Evolutionary conservation across 1,284 basidiomycete species (phyloP), one percentile per base, ranked within the genome.

Genomic region (Coniferiporia sulphurascens): DNA sequence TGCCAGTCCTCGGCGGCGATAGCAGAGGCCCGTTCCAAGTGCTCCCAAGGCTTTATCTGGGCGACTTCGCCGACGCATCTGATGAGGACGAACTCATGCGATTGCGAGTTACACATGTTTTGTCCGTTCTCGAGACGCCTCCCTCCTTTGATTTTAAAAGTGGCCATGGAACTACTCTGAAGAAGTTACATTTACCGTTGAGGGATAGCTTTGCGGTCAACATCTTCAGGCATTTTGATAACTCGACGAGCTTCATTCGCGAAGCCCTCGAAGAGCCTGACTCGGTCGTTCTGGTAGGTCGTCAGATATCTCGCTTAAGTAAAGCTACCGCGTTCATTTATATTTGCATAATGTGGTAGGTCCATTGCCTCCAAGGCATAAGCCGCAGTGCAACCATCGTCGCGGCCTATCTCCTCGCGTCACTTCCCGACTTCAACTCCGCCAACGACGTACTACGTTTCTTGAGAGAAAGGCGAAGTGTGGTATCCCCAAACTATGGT

Each of bases 361-460:
- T 95, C 12, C 91, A 95, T 70, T 92, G 91, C 68, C 80, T 86
- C 27, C 86, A 91, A 65, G 92, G 93, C 48, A 78, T 92, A 53
- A 91, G 88, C 60, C 81, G 93, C 62, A 88, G 87, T 65, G 88
- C 93, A 3, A 82, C 90, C 2, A 84, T 93, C 43, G 84, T 93
- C 60, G 86, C 91, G 54, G 93, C 90, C 32, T 93, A 93, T 66
- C 73, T 83, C 51, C 74, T 83, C 71, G 74, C 75, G 12, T 67
- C 70, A 7, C 64, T 50, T 19, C 48, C 62, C n/a, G 53, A 52
- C 12, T 54, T 45, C 43, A 72, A 74, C 70, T 63, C 65, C 8
- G 65, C 72, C 7, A 34, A 62, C 19, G 70, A 74, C 17, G 71
- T 75, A 12, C 62, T 76, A 51, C 65, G 64, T 10, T 72, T 69